Percentiles rank a stretch among this genome's conserved stretches.
Conservation (phyloP, 2,329 filamentous ascomycete genomes). For the Talaromyces atroroseus region DNA sequence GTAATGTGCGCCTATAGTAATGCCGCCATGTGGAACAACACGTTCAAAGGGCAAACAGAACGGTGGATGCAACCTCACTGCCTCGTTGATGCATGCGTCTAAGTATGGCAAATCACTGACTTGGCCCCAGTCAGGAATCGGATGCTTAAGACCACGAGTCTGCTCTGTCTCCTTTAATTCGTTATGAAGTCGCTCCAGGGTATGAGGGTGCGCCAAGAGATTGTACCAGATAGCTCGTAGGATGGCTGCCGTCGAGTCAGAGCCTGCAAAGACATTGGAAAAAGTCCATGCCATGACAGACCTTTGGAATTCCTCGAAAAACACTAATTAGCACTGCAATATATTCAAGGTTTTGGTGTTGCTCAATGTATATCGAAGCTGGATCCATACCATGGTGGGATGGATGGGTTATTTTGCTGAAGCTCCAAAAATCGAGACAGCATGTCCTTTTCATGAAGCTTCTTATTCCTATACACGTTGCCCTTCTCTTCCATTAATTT, state of each 20-base stretch:
- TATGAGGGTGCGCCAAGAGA: constrained; percentile 20
- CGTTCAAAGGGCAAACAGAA: background rate
- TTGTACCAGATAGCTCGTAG: constrained; percentile 24
- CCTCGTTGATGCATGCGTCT: background rate
- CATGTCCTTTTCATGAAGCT: background rate
- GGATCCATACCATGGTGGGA: background rate
- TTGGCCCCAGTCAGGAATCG: background rate
- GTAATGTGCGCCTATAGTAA: background rate
- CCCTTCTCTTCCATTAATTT: background rate
- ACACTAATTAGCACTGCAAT: too few species aligned
- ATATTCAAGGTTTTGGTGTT: background rate
- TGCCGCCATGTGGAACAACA: background rate
- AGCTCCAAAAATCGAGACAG: background rate
- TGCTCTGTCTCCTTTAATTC: background rate
- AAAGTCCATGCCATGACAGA: constrained; percentile 25
- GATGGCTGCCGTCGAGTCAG: constrained; percentile 23
- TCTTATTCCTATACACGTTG: background rate
- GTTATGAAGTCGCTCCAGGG: background rate
- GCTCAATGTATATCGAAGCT: background rate
- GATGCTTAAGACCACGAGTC: background rate
- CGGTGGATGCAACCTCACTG: background rate
- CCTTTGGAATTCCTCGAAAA: constrained; percentile 14
- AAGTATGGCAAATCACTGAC: background rate
- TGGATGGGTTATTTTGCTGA: background rate
- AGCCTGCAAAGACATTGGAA: constrained; percentile 28